These are phyloP conservation scores for Leucaena leucocephala DNA, from an alignment of 306 rosid species.

Conservation along the genomic window DNA sequence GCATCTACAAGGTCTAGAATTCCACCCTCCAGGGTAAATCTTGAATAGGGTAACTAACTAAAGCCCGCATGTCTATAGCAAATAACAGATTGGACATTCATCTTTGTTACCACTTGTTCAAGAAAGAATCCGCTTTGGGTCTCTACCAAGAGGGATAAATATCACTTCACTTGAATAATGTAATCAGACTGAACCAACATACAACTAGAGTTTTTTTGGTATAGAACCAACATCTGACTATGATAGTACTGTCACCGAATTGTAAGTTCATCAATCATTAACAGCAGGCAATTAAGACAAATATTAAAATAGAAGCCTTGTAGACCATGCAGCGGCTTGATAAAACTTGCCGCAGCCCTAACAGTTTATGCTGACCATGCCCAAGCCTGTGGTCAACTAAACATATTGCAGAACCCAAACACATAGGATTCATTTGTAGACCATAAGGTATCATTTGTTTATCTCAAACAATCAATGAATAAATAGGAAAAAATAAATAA, in stretches of 20 bases:
- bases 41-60: too few species aligned
- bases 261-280: not conserved
- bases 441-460: not conserved
- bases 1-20: not conserved
- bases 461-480: not conserved
- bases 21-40: too few species aligned
- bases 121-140: conserved; percentile 5
- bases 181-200: not conserved
- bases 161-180: too few species aligned
- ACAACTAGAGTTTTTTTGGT: too few species aligned
- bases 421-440: not conserved
- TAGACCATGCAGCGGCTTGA: not conserved
- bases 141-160: too few species aligned
- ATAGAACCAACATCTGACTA: not conserved
- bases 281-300: not conserved
- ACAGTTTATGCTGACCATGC: not conserved
- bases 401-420: conserved; percentile 1
- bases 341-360: conserved; percentile 6
- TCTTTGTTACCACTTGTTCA: not conserved
- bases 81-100: too few species aligned
- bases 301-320: not conserved
- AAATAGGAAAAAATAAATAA: not conserved
- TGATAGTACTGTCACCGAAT: not conserved
- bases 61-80: too few species aligned
- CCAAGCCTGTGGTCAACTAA: not conserved